Evolutionary conservation across 1,284 basidiomycete species (phyloP), one percentile per base, ranked within the genome.

Genomic region (Heterobasidion irregulare): DNA sequence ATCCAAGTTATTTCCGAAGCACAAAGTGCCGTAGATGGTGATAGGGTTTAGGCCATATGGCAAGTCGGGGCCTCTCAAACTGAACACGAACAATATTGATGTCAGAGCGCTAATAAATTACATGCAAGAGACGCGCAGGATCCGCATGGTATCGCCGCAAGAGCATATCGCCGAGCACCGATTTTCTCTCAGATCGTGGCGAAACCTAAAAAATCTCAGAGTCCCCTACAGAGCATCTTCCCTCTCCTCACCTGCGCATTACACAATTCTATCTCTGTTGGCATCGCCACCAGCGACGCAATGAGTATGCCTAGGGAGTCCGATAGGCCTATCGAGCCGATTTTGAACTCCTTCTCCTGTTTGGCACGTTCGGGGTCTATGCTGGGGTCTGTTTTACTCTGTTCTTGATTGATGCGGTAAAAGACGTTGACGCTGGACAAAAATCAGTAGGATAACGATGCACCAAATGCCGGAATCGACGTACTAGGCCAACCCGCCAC

Each of bases 401-500:
- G 74, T 63, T 92, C 89, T 59, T 90, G 87, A 51, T 91, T 92
- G 56, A 94, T 79, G 55, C 83, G 86, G 69, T 88, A 92, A 68
- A 92, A 95, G 2, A 89, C 89, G 67, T 93, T 94, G 52, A 94
- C 92, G 64, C 89, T 91, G 56, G 18, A 15, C 16, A 15, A 53
- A 36, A 18, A 45, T 51, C 35, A 50, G 33, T n/a, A 52, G 16
- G 18, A 19, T 15, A 52, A 35, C 18, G 18, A 48, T 26, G 10
- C n/a, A 54, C 38, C 34, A 51, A 18, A 7, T 33, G 52, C 35
- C 44, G 35, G 46, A 50, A 43, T 12, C 38, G 34, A 76, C 87
- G 67, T 63, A 91, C 89, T 95, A 96, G n/a, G 91, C 91, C n/a
- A 88, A 74, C 2, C 93, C 93, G 47, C 93, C 93, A 61, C 92